phyloP scores from a whole-genome alignment of 108 stramenopile species.

The Epipyxis sp. region DNA sequence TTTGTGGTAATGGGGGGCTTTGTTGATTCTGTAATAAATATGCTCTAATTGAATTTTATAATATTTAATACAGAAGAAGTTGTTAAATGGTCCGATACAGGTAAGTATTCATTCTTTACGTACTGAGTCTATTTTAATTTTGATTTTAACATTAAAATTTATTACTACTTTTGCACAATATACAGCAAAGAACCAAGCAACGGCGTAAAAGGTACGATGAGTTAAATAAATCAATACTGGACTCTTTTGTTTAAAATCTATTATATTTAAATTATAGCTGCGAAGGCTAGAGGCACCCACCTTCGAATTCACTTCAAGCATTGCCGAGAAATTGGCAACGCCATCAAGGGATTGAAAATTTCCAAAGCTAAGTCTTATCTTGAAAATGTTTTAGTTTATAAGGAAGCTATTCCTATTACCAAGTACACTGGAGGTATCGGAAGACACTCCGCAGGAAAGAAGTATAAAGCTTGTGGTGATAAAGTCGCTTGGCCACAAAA shows the following conservation, averaged over 20 bases:
- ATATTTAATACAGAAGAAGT: neutral
- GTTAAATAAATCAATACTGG: neutral
- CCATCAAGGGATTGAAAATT: conserved; percentile 89
- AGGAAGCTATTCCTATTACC: conserved; percentile 93
- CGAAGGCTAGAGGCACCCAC: conserved; percentile 89
- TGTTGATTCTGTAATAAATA: no score
- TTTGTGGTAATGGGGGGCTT: no score
- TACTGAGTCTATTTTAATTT: neutral
- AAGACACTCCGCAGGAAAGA: conserved; percentile 85
- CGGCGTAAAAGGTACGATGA: neutral
- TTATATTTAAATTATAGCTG: conserved; percentile 25
- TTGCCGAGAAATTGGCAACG: conserved; percentile 89
- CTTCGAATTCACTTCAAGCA: conserved; percentile 99
- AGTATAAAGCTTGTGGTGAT: conserved; percentile 77
- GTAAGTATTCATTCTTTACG: neutral
- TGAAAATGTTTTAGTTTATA: conserved; percentile 86
- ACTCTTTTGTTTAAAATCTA: conserved; percentile 43
- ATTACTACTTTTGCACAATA: neutral
- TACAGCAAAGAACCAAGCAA: neutral
- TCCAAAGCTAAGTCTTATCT: conserved; percentile 77
- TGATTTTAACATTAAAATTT: neutral
- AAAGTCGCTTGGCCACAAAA: conserved; percentile 96
- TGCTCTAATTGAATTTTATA: no score
- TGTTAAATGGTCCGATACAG: conserved; percentile 7
- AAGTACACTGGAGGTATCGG: conserved; percentile 95